Base-by-base conservation (phyloP, 2,329 filamentous ascomycete genomes). In the Penicillium sp. region DNA sequence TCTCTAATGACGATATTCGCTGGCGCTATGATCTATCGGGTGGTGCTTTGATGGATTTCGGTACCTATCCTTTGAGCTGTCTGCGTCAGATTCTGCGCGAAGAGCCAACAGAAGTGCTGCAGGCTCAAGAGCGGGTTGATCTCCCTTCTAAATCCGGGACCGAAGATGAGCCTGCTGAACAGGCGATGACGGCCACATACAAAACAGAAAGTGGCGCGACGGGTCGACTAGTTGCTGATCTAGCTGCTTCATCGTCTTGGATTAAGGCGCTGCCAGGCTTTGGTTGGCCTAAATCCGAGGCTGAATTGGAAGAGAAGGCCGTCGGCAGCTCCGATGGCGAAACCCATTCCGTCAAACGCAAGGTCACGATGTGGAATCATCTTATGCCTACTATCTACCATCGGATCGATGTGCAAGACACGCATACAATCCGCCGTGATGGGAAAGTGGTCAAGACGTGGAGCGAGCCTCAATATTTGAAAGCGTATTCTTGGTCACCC, bases 11-110 rank as follows among this genome's bases (percentile, higher is more conserved):
- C 44, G 70, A 80, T 57, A 79, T 80, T 52, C 68, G 74, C 3
- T 80, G 72, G 54, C 56, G 68, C 6, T 79, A 73, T 48, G 63
- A 67, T 2, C 64, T 80, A 0, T 66, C 71, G 1, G 77, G 76
- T 9, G 76, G 76, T 16, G 64, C 69, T 4, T 57, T 74, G 47
- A 63, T 66, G 56, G 62, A 61, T 33, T 44, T 60, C 46, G 72
- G 76, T 1, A 74, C 69, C 13, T 80, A 80, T 53, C 62, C 59
- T 13, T 57, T 77, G 58, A 71, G 11, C 58, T 64, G 16, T 46
- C 27, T 80, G 24, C 68, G 77, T 3, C 54, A 67, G 20, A 63
- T 77, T n/a, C 72, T 76, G 42, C 68, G 65, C 0, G 58, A 58
- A 5, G 72, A 75, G 56, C 73, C 75, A 2, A 66, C 66, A 14